Percentiles rank a stretch among this genome's conserved stretches.
Conservation (phyloP, 306 rosid species). For the Carpinus viminea region DNA sequence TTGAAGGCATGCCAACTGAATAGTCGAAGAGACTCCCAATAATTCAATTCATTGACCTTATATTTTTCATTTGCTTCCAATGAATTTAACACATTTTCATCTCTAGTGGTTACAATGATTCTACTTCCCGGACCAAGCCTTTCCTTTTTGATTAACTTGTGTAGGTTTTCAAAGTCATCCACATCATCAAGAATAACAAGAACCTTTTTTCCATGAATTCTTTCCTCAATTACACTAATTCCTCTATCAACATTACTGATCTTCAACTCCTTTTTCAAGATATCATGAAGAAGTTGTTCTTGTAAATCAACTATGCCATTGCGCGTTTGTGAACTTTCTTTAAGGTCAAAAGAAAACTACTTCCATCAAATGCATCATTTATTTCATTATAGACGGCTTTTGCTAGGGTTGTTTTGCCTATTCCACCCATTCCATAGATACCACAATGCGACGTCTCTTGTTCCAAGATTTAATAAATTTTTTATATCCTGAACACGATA, state of each 20-base stretch:
- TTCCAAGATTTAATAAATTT: not conserved
- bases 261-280: not conserved
- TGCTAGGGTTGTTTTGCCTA: too few species aligned
- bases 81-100: not conserved
- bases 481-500: not conserved
- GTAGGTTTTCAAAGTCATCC: not conserved
- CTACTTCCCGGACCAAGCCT: conserved; percentile 30
- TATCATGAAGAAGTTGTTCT: conserved; percentile 21
- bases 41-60: too few species aligned
- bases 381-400: too few species aligned
- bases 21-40: too few species aligned
- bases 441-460: too few species aligned
- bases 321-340: not conserved
- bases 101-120: conserved; percentile 32
- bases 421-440: too few species aligned
- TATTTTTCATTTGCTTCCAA: not conserved
- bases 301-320: conserved; percentile 14
- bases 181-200: conserved; percentile 28
- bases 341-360: too few species aligned
- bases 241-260: not conserved
- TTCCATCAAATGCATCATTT: too few species aligned
- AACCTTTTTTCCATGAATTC: not conserved
- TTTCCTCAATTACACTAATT: not conserved
- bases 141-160: not conserved
- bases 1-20: too few species aligned